Evolutionary conservation across 257 asterid species (phyloP).

Genomic region (Osmanthus fragrans): DNA sequence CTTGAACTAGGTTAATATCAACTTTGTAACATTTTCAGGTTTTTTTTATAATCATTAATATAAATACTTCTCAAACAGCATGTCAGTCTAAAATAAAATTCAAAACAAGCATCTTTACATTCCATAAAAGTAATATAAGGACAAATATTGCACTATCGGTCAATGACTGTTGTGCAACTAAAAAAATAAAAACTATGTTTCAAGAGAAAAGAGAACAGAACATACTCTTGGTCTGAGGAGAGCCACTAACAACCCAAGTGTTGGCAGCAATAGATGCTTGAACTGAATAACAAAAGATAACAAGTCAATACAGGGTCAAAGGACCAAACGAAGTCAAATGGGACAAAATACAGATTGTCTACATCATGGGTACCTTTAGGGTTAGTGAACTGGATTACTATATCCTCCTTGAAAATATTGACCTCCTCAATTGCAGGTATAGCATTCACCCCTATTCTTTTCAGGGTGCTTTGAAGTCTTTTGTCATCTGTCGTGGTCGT

Average conservation of each 20-base stretch:
- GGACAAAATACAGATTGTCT: neutral
- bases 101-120: neutral
- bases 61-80: too few species aligned
- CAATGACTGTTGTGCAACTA: neutral
- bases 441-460: conserved; percentile 77
- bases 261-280: conserved; percentile 85
- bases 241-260: conserved; percentile 85
- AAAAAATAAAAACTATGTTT: neutral
- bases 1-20: too few species aligned
- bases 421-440: conserved; percentile 81
- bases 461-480: conserved; percentile 73
- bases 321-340: neutral
- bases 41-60: too few species aligned
- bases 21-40: too few species aligned
- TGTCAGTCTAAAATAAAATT: too few species aligned
- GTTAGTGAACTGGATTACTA: conserved; percentile 59
- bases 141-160: neutral
- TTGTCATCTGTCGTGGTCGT: conserved; percentile 75
- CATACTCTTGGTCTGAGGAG: conserved; percentile 80
- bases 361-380: conserved; percentile 55
- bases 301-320: neutral
- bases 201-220: neutral
- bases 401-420: conserved; percentile 77
- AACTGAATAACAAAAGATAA: conserved; percentile 33
- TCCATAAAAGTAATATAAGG: neutral